Evolutionary conservation across 768 basidiomycete genomes (phyloP), one percentile per base, ranked within the genome.

Genomic region (Hypholoma fasciculare): DNA sequence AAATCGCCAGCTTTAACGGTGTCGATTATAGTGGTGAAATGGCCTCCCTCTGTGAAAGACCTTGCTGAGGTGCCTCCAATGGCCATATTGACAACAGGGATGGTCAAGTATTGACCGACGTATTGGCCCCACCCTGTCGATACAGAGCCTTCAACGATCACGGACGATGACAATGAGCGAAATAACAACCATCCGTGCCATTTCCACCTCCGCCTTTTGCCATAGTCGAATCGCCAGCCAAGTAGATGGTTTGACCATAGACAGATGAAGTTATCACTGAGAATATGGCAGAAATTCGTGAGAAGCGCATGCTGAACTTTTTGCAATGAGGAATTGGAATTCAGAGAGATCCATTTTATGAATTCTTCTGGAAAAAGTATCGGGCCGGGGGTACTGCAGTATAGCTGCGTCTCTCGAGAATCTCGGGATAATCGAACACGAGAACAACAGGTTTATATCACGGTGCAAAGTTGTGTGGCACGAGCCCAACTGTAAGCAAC

Each of bases 141-240:
- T 52, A 39, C 17, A 42, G 37, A 42, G 42, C 12, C 9, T 40
- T 23, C 51, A 42, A 4, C 54, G 12, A 51, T 17, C 20, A 56
- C 14, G 17, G 44, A 27, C 14, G 26, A 19, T 19, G n/a, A 42
- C 11, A 42, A 26, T 4, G 44, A 36, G n/a, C 17, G 44, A 46
- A 26, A 46, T 56, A 42, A 20, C 42, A 46, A 71, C 75, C 73
- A 49, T 76, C 72, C 14, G 74, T 71, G 13, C 76, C 76, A 38
- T 66, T 62, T 17, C 77, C 74, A 37, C 74, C 74, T 43, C 78
- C 74, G 53, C 71, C 70, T 47, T 58, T 63, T 1, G 78, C 78
- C 79, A 78, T 78, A 4, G 77, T 80, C 9, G 74, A 76, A 61
- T 80, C 78, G 8, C 79, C 78, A 0, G 77, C 78, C 42, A 78